These are phyloP conservation scores for Geotrichum restrictum DNA, from an alignment of 1,139 yeast genomes.

Conservation along the genomic window DNA sequence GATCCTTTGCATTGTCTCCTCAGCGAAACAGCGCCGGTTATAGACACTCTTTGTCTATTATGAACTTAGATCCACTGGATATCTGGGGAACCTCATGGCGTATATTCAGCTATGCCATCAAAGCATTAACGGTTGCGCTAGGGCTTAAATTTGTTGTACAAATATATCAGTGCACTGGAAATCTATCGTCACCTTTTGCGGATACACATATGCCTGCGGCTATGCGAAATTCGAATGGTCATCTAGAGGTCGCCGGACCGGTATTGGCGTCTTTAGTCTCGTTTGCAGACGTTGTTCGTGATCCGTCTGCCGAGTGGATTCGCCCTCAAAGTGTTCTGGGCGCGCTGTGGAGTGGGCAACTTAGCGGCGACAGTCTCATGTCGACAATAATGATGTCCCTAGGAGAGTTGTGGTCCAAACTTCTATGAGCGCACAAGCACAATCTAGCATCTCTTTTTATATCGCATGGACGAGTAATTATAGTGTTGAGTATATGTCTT, in stretches of 20 bases:
- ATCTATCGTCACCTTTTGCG: not conserved
- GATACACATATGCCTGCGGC: not conserved
- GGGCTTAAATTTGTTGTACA: conserved; percentile 24
- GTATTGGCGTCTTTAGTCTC: not conserved
- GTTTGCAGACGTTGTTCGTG: not conserved
- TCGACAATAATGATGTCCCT: not conserved
- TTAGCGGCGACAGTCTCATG: not conserved
- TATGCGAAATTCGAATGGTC: not conserved
- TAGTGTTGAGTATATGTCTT: not conserved
- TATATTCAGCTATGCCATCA: conserved; percentile 24
- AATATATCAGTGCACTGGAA: not conserved
- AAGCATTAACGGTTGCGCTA: conserved; percentile 25
- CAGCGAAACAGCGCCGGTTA: not conserved
- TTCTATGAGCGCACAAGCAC: not conserved
- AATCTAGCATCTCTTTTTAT: not conserved
- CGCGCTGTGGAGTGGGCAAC: conserved; percentile 5
- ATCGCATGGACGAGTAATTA: not conserved
- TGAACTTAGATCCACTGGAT: conserved; percentile 31
- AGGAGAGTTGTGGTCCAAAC: not conserved
- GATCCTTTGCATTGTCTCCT: not conserved
- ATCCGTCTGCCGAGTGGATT: not conserved
- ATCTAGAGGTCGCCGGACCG: not conserved
- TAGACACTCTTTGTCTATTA: conserved; percentile 27
- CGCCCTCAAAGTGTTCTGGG: conserved; percentile 4
- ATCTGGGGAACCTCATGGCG: conserved; percentile 21